Conservation (phyloP, 129 eudicot genomes). For the Flaveria ramosissima region DNA sequence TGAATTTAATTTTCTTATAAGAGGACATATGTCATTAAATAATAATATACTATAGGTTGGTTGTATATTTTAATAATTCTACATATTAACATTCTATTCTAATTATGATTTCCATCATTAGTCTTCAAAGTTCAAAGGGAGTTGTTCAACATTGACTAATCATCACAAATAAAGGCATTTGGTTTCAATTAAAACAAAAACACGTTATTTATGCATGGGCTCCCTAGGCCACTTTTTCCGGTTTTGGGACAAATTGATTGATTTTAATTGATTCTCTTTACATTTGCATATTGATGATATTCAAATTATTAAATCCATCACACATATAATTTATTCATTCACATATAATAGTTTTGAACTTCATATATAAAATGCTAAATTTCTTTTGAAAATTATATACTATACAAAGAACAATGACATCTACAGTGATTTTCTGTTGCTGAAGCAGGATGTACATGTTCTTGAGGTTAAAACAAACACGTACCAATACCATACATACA, state of each 20-base stretch:
- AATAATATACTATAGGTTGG: no score
- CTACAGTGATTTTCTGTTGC: no score
- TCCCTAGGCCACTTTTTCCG: not conserved
- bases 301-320: not conserved
- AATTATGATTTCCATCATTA: conserved; percentile 7
- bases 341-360: not conserved
- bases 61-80: no score
- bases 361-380: not conserved
- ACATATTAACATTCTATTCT: no score
- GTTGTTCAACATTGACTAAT: conserved; percentile 30
- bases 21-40: no score
- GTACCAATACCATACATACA: not conserved
- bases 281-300: not conserved
- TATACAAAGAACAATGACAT: no score
- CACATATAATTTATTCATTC: not conserved
- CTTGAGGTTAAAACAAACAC: no score
- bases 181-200: conserved; percentile 6
- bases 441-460: no score
- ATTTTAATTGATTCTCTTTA: conserved; percentile 12
- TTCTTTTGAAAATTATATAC: no score
- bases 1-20: no score
- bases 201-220: conserved; percentile 13
- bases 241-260: conserved; percentile 1
- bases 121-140: not conserved
- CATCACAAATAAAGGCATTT: not conserved